Base-by-base conservation (phyloP, 2,329 filamentous ascomycete species). In the Ophiostoma triangulosporum region DNA sequence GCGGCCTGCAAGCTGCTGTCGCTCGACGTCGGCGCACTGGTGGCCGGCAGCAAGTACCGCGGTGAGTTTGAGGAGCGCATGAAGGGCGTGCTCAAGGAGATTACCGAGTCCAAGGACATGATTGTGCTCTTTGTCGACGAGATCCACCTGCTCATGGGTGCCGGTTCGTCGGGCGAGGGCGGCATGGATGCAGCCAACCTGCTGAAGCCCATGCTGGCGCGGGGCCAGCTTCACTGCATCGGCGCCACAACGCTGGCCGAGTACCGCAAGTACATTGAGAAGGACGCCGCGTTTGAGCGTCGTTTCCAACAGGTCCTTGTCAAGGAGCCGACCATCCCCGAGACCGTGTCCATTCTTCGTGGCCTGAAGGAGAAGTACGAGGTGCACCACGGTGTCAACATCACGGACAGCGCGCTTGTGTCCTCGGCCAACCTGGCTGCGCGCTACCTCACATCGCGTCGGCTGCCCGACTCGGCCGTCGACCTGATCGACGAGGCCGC, bases 61-160 rank as follows among this genome's bases (percentile, higher is more conserved):
- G 93, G 93, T 72, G 93, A 98, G 68, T 98, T 98, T 56, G 93
- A 98, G 68, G 93, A 98, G 75, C 82, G 93, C 62, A 97, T 98
- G 90, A 98, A 98, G 78, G 90, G 91, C 53, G 93, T 98, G 5
- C 70, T 98, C 62, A 98, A 97, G 69, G 93, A 98, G 71, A 95
- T 98, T 56, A 80, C 90, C 61, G 84, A 95, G 54, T 88, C 89
- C 51, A 94, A 93, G 66, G 91, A 97, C 55, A 95, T 90, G 75
- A 96, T 98, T 64, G 85, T 98, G 51, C 82, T 98, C 58, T 98
- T 98, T 62, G 93, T 98, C 60, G 93, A 98, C 69, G 93, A 98
- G 69, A 98, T 98, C 60, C 93, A 98, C 72, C 77, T 98, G 58
- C 82, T 98, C 57, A 98, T 98, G 93, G 93, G 93, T 56, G 93